phyloP scores from a whole-genome alignment of 2,329 filamentous ascomycete species.

The Cladosporium velox region DNA sequence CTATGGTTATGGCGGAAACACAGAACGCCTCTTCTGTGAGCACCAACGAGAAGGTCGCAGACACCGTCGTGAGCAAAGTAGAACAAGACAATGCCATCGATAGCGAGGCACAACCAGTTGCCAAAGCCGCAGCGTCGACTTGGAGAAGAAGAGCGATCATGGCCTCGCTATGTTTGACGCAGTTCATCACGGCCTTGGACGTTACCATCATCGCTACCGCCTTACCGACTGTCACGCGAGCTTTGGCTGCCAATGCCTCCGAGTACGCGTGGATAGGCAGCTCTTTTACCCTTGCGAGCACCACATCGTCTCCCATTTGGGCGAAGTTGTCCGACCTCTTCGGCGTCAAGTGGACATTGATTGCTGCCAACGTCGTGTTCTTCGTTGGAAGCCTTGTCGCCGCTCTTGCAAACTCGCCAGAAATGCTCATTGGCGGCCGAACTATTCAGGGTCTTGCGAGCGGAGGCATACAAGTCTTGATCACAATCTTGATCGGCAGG shows the following conservation, averaged over 20 bases:
- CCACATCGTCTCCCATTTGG: constrained; percentile 58
- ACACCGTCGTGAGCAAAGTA: neutral
- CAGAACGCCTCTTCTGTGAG: neutral
- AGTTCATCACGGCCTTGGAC: constrained; percentile 12
- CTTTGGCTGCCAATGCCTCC: constrained; percentile 45
- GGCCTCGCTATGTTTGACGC: constrained; percentile 4
- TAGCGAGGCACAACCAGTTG: neutral
- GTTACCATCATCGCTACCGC: constrained; percentile 62
- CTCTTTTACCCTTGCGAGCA: constrained; percentile 53
- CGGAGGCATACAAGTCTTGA: constrained; percentile 49
- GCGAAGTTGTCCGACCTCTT: constrained; percentile 68
- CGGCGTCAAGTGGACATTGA: constrained; percentile 63
- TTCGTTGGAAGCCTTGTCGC: constrained; percentile 27
- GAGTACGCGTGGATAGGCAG: constrained; percentile 59
- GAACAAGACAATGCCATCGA: neutral
- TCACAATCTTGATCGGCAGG: constrained; percentile 54
- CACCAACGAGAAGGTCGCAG: neutral
- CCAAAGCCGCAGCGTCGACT: neutral
- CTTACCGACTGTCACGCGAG: constrained; percentile 55
- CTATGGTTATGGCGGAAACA: neutral
- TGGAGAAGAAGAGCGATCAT: constrained; percentile 7
- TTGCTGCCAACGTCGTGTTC: constrained; percentile 57
- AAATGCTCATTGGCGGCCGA: constrained; percentile 56
- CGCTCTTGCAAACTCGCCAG: constrained; percentile 25
- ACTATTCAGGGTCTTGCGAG: constrained; percentile 57